Evolutionary conservation across 176 grass and related monocot species (phyloP).

Genomic region (Oryza brachyantha): DNA sequence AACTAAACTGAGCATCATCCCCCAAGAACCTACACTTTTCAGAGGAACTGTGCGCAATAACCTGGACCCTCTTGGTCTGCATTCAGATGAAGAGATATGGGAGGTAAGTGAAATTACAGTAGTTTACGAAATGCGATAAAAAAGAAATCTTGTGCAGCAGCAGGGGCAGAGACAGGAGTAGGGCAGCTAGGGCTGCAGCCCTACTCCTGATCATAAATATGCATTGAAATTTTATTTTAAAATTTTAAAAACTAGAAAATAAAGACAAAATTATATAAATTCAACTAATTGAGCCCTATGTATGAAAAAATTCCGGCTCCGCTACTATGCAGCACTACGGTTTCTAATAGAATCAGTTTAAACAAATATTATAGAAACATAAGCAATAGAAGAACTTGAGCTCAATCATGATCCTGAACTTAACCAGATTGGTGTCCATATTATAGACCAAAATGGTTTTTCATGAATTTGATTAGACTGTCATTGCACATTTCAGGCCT

Average conservation of each 20-base stretch:
- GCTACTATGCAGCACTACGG: background rate
- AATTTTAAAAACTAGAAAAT: too few species aligned
- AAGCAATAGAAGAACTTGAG: conserved; percentile 9
- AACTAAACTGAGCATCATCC: conserved; percentile 95
- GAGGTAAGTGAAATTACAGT: conserved; percentile 48
- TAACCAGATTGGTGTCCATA: background rate
- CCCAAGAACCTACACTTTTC: conserved; percentile 95
- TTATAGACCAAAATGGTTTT: background rate
- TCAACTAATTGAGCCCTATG: too few species aligned
- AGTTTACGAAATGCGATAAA: conserved; percentile 9
- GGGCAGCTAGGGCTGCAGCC: too few species aligned
- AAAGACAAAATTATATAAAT: too few species aligned
- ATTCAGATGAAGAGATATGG: conserved; percentile 92
- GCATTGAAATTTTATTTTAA: too few species aligned
- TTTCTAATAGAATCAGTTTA: conserved; percentile 19
- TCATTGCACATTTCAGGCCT: conserved; percentile 48
- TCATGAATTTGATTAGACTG: conserved; percentile 14
- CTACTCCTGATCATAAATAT: too few species aligned
- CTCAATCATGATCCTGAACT: background rate
- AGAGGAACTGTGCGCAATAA: conserved; percentile 82
- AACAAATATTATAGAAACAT: background rate
- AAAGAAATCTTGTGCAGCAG: too few species aligned
- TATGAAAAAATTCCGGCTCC: too few species aligned
- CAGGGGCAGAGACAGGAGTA: too few species aligned
- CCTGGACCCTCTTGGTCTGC: conserved; percentile 80